Evolutionary conservation across 352 stramenopile genomes (phyloP).

Genomic region (Pythium dissimile): DNA sequence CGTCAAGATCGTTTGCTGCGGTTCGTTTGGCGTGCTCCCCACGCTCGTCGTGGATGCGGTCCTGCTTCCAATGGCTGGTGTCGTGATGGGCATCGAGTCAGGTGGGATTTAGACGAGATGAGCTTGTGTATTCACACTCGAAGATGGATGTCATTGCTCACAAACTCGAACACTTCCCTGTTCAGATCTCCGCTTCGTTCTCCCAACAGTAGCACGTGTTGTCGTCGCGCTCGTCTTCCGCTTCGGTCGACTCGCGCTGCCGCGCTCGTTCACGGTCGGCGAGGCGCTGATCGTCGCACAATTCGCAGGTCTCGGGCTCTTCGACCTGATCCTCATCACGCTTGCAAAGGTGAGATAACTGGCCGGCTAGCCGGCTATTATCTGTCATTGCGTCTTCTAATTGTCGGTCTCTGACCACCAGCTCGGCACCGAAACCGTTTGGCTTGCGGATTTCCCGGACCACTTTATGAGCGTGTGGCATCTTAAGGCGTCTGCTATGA

Average conservation of each 20-base stretch:
- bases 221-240: constrained; percentile 34
- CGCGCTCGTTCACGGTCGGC: constrained; percentile 68
- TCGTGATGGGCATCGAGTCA: constrained; percentile 18
- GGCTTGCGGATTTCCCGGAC: too few relatives aligned
- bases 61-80: constrained; percentile 27
- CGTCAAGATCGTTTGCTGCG: constrained; percentile 40
- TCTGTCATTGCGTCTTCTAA: not conserved
- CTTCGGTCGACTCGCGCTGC: constrained; percentile 39
- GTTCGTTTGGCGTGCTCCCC: constrained; percentile 31
- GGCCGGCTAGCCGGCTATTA: too few relatives aligned
- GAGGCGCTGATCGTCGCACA: constrained; percentile 69
- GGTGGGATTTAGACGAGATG: constrained; percentile 1
- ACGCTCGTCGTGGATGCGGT: constrained; percentile 38
- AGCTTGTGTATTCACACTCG: not conserved
- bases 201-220: constrained; percentile 33
- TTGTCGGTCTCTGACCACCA: too few relatives aligned
- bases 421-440: too few relatives aligned
- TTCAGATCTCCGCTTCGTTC: constrained; percentile 28
- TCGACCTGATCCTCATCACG: constrained; percentile 52
- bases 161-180: not conserved
- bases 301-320: constrained; percentile 40
- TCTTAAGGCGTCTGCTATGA: not conserved
- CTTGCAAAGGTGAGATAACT: constrained; percentile 32
- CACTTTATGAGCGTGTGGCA: constrained; percentile 9
- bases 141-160: too few relatives aligned